Base-by-base conservation (phyloP, 129 eudicot genomes). In the Chrysanthemum makinoi region DNA sequence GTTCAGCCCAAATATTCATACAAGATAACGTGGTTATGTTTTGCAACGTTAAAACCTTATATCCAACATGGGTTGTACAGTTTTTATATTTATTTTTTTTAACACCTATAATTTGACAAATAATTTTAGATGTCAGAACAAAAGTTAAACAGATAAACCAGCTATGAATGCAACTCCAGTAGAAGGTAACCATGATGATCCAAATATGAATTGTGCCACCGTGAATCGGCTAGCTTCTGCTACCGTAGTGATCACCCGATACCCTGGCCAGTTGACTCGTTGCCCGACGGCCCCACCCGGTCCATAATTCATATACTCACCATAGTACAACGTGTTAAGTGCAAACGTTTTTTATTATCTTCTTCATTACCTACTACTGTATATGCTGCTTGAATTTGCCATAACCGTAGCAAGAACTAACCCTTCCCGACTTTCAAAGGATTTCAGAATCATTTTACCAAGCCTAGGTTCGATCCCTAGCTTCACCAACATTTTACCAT, bases 401-500 rank as follows among this genome's bases (percentile, higher is more conserved):
- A 94, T 87, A 28, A 94, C 90, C 13, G 97, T 92, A 30, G 98
- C 98, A 73, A 94, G 93, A 77, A 82, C 90, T 33, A 94, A 80
- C 56, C 98, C 98, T 59, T 93, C 98, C 60, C 78, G 80, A 7
- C 85, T 68, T 54, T 80, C 77, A 43, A 68, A 77, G 82, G 92
- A 85, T 22, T 22, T 22, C 24, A 22, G 24, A 22, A 22, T 22
- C 24, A 22, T 22, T 22, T 22, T 22, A 22, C 98, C 96, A 6
- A 93, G 84, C 65, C 95, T 84, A 30, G 98, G 98, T 75, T 93
- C 98, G 63, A 93, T 86, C 18, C 96, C 98, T 83, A 93, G 64
- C 72, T 77, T 85, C 56, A 93, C 90, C 74, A 93, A 47, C 62
- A 75, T 51, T 22, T 81, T 18, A 0, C 98, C 98, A 24, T 80